A percentile compares a stretch with the other conserved stretches of the same genome.
Evolutionary conservation across 176 grass and related monocot genomes (phyloP).

Genomic region (Dendrocalamus sinicus): DNA sequence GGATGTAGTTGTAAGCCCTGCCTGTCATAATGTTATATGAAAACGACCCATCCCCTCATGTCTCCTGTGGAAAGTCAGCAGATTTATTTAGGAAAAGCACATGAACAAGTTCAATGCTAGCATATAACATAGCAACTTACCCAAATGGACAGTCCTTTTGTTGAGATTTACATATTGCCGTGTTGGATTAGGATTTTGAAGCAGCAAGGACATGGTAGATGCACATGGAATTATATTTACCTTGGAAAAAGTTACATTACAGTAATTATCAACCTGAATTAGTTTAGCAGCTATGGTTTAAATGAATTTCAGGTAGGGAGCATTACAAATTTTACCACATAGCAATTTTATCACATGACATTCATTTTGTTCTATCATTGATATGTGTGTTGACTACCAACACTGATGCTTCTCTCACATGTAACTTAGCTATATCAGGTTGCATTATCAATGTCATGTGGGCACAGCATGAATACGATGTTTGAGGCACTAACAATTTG

Average conservation of each 20-base stretch:
- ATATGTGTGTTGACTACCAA: not conserved
- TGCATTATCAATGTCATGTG: not conserved
- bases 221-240: not conserved
- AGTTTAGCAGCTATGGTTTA: not conserved
- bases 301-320: not conserved
- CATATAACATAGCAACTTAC: not conserved
- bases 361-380: not conserved
- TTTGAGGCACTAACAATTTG: constrained; percentile 9
- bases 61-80: constrained; percentile 25
- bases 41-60: not conserved
- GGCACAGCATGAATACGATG: not conserved
- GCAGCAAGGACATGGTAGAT: constrained; percentile 1
- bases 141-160: not conserved
- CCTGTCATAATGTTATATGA: constrained; percentile 3
- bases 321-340: constrained; percentile 5
- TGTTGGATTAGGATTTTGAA: constrained; percentile 3
- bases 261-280: not conserved
- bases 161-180: not conserved
- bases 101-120: constrained; percentile 6
- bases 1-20: not conserved
- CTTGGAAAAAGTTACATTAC: not conserved
- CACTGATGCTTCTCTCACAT: constrained; percentile 10
- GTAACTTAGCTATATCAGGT: not conserved
- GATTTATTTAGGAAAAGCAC: constrained; percentile 36
- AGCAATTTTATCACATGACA: not conserved